Evolutionary conservation across 169 alveolate genomes (phyloP), one percentile per base, ranked within the genome.

Genomic region (Babesia bigemina): DNA sequence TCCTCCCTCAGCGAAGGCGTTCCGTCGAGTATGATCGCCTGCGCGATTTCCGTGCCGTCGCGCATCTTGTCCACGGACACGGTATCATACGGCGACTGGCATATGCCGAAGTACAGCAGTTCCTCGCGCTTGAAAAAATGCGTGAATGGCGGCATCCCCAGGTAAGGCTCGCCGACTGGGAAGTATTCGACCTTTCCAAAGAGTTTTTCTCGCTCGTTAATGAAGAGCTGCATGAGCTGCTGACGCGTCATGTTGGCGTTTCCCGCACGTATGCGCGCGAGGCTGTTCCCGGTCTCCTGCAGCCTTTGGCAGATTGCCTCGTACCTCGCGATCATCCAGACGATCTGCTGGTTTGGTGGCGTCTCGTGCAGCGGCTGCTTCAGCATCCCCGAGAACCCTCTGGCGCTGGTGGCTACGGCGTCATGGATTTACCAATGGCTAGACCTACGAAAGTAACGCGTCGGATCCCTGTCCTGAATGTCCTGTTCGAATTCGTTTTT

Each of bases 51-150:
- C 9, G 58, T 42, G 3, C 59, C 72, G 33, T 45, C 59, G 24
- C 26, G 33, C 21, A 56, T 9, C 2, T 52, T 44, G 16, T 26
- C 84, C 28, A 76, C 83, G 24, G 86, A 76, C 0, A 76, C 71
- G 36, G 55, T 39, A 7, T 76, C 81, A 29, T 76, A 66, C 1
- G 79, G 84, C 44, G 71, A 33, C 29, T 44, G 59, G 63, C 76
- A 58, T 11, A 76, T 65, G 9, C 81, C 78, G 66, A 67, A 76
- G 59, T 48, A 69, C 26, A 55, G 17, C 63, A 76, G 73, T 47
- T 76, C 86, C 73, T 76, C 86, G 17, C 79, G 39, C 62, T 53
- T 69, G 48, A 76, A 58, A 42, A 76, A 76, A 42, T 76, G 26
- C 0, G 73, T 58, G 55, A 76, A 76, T 2, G 79, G 86, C n/a